Evolutionary conservation across 2,329 filamentous ascomycete genomes (phyloP), one percentile per base, ranked within the genome.

Genomic region (Aspergillus amoenus): DNA sequence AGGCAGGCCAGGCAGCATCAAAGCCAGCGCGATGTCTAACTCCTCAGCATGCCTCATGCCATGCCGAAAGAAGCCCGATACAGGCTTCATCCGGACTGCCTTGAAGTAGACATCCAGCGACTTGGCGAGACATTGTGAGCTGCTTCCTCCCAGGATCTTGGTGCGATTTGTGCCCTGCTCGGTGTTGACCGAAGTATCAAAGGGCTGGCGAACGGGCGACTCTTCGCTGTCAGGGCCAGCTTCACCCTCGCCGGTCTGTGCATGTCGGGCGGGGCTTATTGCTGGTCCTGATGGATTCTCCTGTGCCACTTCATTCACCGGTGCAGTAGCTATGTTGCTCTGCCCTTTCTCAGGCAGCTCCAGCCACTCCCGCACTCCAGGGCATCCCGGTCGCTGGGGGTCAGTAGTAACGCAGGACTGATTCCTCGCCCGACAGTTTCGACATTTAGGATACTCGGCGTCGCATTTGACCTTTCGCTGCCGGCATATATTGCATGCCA

Each of bases 391-490:
- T 21, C 66, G 62, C 34, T 65, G 64, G 1, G 65, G 66, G 58
- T 68, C 64, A 4, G 59, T 64, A 1, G 67, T 69, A 17, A 64
- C 52, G 39, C 67, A 68, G 1, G 47, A 41, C 39, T 66, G 58
- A 13, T 64, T 61, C 2, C 67, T 61, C 11, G 61, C 40, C 22
- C 60, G 64, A 57, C 67, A 69, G 40, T 68, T 69, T 5, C 63
- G 66, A 54, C 67, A 69, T 41, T 61, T 65, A 5, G 67, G 67
- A 34, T 68, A 65, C n/a, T 68, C 62, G 0, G 65, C 63, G 37
- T 69, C 67, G 42, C 67, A 69, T 45, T 68, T 68, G 21, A 68
- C 62, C 43, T 69, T 69, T 42, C 66, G 63, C 45, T 61, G 57
- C 4, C 66, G 66, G 52, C 67, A 69, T 13, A 55, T 62, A 27